phyloP scores from a whole-genome alignment of 2,329 filamentous ascomycete genomes.

The Neonectria ditissima region DNA sequence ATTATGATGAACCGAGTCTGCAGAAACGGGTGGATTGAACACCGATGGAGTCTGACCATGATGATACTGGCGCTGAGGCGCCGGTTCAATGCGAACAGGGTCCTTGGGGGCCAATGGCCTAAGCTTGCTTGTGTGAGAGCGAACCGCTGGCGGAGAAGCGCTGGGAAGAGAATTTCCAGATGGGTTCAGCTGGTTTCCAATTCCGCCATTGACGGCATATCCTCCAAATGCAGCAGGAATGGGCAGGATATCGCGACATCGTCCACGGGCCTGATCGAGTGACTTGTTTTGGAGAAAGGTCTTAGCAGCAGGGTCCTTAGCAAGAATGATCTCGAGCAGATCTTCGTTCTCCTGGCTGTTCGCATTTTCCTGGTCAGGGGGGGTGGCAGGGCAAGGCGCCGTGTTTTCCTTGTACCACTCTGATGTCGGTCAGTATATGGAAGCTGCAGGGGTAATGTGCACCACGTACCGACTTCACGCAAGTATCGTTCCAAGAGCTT shows the following conservation, averaged over 20 bases:
- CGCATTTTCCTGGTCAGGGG: not conserved
- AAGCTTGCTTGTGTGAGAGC: not conserved
- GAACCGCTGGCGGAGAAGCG: not conserved
- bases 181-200: not conserved
- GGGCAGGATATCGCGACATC: not conserved
- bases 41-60: not conserved
- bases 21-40: not conserved
- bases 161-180: not conserved
- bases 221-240: not conserved
- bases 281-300: conserved; percentile 19
- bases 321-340: conserved; percentile 15
- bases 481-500: conserved; percentile 52
- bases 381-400: conserved; percentile 13
- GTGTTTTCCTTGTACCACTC: conserved; percentile 33
- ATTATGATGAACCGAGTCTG: not conserved
- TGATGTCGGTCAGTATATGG: conserved; percentile 21
- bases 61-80: not conserved
- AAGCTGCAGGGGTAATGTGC: not conserved
- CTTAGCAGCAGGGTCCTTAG: conserved; percentile 10
- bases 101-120: not conserved
- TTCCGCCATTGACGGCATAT: not conserved
- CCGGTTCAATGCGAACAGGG: not conserved
- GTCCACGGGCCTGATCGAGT: not conserved
- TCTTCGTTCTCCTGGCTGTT: not conserved
- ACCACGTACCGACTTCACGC: conserved; percentile 38